Evolutionary conservation across 1,284 basidiomycete species (phyloP).

Genomic region (Taiwanofungus camphoratus): DNA sequence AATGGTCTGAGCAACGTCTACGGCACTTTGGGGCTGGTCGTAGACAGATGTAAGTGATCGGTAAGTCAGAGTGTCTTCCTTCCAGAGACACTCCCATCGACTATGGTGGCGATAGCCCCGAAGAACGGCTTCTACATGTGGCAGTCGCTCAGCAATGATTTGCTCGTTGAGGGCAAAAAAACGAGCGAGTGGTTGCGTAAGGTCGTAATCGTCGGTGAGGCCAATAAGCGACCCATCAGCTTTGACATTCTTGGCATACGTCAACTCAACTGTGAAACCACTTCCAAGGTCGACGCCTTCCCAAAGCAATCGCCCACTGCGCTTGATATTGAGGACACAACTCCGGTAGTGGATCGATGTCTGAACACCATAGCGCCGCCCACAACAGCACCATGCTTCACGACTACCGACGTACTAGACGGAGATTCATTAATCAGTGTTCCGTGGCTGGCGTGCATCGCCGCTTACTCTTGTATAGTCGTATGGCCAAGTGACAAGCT

Average conservation of each 20-base stretch:
- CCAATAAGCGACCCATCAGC: constrained; percentile 57
- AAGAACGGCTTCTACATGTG: constrained; percentile 44
- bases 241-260: constrained; percentile 48
- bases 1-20: constrained; percentile 39
- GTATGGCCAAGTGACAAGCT: constrained; percentile 62
- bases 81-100: constrained; percentile 46
- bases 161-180: constrained; percentile 62
- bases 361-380: constrained; percentile 43
- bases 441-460: background rate
- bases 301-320: constrained; percentile 53
- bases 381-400: constrained; percentile 37
- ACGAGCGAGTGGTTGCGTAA: constrained; percentile 56
- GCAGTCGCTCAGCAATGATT: constrained; percentile 42
- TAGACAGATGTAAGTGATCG: constrained; percentile 64
- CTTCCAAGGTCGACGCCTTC: constrained; percentile 57
- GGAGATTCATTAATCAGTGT: background rate
- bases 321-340: constrained; percentile 51
- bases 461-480: constrained; percentile 48
- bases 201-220: constrained; percentile 60
- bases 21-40: constrained; percentile 44
- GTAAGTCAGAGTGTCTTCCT: constrained; percentile 57
- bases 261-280: constrained; percentile 63
- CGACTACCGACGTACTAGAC: constrained; percentile 42
- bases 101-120: constrained; percentile 50
- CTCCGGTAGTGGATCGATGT: constrained; percentile 43